Conservation (phyloP, 2,329 filamentous ascomycete species). For the Claviceps pusilla region DNA sequence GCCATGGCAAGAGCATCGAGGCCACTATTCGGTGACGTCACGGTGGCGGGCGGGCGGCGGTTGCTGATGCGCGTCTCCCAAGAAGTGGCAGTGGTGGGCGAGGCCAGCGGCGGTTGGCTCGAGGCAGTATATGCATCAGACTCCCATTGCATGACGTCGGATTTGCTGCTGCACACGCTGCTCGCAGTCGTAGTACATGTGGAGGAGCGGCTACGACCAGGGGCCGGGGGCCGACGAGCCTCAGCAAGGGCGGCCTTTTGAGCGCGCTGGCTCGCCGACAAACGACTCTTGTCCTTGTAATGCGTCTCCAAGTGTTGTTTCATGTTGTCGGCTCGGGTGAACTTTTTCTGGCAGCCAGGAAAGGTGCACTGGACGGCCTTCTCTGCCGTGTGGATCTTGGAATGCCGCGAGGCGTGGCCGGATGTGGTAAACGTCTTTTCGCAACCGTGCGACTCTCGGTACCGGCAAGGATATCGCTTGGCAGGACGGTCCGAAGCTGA, state of each 20-base stretch:
- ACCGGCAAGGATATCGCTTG: constrained; percentile 63
- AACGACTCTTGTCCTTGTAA: constrained; percentile 45
- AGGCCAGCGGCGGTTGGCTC: constrained; percentile 25
- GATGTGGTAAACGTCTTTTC: constrained; percentile 73
- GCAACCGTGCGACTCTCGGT: constrained; percentile 55
- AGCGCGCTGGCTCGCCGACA: constrained; percentile 20
- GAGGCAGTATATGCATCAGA: constrained; percentile 13
- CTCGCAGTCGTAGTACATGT: constrained; percentile 6
- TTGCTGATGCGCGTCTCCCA: constrained; percentile 35
- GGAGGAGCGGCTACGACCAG: constrained; percentile 18
- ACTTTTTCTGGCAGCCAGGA: constrained; percentile 60
- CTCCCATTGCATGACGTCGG: constrained; percentile 22
- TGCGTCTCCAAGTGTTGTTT: constrained; percentile 72
- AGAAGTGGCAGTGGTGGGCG: constrained; percentile 20
- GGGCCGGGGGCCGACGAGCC: constrained; percentile 17
- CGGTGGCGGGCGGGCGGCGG: constrained; percentile 24
- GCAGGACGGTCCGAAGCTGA: constrained; percentile 29
- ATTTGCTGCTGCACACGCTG: constrained; percentile 7
- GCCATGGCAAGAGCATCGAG: constrained; percentile 41
- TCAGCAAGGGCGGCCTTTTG: constrained; percentile 20
- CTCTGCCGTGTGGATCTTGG: constrained; percentile 70
- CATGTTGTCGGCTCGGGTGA: constrained; percentile 75
- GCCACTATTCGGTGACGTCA: constrained; percentile 33
- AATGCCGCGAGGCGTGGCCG: constrained; percentile 70
- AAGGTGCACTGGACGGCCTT: constrained; percentile 58